phyloP scores from a whole-genome alignment of 1,284 basidiomycete genomes.

The Lentinula novae-zelandiae region DNA sequence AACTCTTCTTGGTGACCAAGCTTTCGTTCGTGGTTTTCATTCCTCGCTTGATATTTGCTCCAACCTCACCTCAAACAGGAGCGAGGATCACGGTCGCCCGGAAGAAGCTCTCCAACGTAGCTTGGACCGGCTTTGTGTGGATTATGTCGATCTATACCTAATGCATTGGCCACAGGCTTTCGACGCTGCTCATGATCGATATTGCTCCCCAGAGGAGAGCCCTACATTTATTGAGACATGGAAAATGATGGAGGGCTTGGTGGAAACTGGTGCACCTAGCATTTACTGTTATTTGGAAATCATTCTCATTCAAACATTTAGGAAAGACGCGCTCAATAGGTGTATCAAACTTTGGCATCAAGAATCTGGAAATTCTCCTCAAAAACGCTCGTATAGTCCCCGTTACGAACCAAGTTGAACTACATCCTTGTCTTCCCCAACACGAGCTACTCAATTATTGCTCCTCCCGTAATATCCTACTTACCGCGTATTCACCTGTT shows the following conservation, averaged over 20 bases:
- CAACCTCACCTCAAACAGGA: not conserved
- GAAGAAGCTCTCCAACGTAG: constrained; percentile 12
- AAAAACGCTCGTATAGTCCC: constrained; percentile 39
- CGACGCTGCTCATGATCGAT: constrained; percentile 11
- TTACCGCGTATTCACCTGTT: constrained; percentile 51
- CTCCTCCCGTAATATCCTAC: constrained; percentile 39
- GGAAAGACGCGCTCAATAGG: constrained; percentile 47
- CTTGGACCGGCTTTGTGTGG: constrained; percentile 16
- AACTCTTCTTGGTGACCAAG: constrained; percentile 17
- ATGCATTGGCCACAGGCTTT: constrained; percentile 23
- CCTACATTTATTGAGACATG: constrained; percentile 44
- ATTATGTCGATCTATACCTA: constrained; percentile 22
- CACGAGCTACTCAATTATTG: constrained; percentile 43
- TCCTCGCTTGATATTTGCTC: not conserved
- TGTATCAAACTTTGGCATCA: constrained; percentile 48
- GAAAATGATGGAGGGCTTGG: constrained; percentile 55
- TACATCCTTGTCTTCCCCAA: constrained; percentile 43
- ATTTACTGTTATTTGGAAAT: not conserved
- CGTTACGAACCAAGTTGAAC: constrained; percentile 49
- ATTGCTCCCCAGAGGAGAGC: constrained; percentile 17
- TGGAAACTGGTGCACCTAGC: constrained; percentile 32
- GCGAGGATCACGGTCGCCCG: constrained; percentile 17
- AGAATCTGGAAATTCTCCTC: constrained; percentile 27
- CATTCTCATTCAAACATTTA: not conserved
- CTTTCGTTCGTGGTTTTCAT: constrained; percentile 11